phyloP scores from a whole-genome alignment of 441 rosid species.

The Omphalea diandra region DNA sequence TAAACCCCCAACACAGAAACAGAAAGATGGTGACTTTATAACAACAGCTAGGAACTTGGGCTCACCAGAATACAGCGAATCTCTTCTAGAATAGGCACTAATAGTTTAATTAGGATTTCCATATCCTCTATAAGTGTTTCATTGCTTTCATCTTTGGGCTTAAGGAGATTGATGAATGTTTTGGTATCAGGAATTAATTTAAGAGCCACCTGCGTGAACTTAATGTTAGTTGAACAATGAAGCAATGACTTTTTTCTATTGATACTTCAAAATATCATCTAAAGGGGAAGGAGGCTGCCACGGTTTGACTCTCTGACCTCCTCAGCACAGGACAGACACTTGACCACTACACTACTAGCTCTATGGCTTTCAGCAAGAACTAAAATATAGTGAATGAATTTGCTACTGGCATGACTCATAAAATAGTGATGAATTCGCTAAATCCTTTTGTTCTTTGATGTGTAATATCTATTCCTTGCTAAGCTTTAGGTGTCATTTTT shows the following conservation, averaged over 20 bases:
- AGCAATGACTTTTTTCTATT: too few relatives aligned
- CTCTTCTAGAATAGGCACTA: slow-evolving; percentile 61
- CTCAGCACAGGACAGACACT: too few relatives aligned
- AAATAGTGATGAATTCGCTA: too few relatives aligned
- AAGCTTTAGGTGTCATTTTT: too few relatives aligned
- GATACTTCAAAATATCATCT: too few relatives aligned
- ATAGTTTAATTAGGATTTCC: slow-evolving; percentile 49
- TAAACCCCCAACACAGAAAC: neutral
- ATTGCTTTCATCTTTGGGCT: slow-evolving; percentile 46
- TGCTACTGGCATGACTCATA: too few relatives aligned
- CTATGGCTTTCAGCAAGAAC: neutral
- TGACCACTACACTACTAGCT: too few relatives aligned
- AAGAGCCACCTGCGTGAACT: slow-evolving; percentile 56
- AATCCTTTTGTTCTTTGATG: neutral
- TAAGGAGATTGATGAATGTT: slow-evolving; percentile 56
- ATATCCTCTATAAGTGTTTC: slow-evolving; percentile 57
- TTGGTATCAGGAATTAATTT: slow-evolving; percentile 69
- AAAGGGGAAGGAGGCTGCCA: too few relatives aligned
- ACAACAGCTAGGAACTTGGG: neutral
- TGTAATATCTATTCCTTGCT: neutral
- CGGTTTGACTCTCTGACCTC: too few relatives aligned
- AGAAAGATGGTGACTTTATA: neutral
- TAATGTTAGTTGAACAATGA: slow-evolving; percentile 9
- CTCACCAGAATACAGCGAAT: slow-evolving; percentile 64
- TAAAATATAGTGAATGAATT: too few relatives aligned